These are phyloP conservation scores for Fistulinella prunicolor DNA, from an alignment of 768 basidiomycete species.

Conservation along the genomic window DNA sequence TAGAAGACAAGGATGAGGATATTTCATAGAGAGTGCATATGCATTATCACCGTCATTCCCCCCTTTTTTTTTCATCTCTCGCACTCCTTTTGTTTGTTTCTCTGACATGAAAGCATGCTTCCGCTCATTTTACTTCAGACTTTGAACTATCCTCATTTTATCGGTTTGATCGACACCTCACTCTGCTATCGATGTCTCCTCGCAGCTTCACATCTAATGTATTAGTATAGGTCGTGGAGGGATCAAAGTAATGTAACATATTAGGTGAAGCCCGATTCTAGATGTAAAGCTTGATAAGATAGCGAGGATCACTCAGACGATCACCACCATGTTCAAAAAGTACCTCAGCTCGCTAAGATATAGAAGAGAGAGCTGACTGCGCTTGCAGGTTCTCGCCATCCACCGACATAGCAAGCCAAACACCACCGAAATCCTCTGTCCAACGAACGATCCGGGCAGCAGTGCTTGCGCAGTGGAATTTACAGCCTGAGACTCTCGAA, in stretches of 20 bases:
- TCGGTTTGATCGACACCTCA: conserved; percentile 20
- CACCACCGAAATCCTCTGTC: conserved; percentile 89
- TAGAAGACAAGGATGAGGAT: conserved; percentile 93
- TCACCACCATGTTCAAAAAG: conserved; percentile 74
- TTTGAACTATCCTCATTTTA: conserved; percentile 30
- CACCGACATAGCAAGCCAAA: conserved; percentile 85
- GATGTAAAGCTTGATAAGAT: conserved; percentile 14
- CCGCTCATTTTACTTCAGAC: conserved; percentile 17
- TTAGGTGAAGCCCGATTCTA: conserved; percentile 12
- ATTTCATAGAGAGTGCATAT: conserved; percentile 37
- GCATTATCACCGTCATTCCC: conserved; percentile 21
- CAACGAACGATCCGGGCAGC: conserved; percentile 83
- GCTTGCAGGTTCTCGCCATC: conserved; percentile 59
- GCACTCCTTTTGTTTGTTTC: conserved; percentile 26
- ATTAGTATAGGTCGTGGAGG: conserved; percentile 34
- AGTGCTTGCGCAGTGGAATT: conserved; percentile 80
- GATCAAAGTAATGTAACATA: conserved; percentile 29
- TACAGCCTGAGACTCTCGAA: conserved; percentile 79
- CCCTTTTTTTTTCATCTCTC: conserved; percentile 23
- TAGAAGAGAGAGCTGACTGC: conserved; percentile 8
- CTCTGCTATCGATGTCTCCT: conserved; percentile 31
- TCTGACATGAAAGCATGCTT: conserved; percentile 28
- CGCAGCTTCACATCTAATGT: conserved; percentile 36
- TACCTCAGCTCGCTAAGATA: conserved; percentile 26
- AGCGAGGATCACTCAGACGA: conserved; percentile 1